phyloP scores from a whole-genome alignment of 148 eudicot genomes.

The Rhododendron henanense region DNA sequence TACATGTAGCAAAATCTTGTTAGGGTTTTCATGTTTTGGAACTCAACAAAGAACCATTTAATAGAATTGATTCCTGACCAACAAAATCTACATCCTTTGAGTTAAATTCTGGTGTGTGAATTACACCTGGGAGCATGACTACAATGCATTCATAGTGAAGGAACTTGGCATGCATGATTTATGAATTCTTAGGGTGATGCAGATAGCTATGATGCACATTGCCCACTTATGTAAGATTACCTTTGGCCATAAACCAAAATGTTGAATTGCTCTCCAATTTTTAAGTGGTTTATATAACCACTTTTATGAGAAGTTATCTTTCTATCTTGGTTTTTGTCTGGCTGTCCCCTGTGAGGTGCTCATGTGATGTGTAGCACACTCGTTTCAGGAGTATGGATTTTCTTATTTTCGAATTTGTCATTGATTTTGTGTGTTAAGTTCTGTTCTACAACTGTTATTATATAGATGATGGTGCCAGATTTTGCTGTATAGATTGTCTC shows the following conservation, averaged over 20 bases:
- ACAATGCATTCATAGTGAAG: background rate
- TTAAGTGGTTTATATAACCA: background rate
- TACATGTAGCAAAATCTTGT: background rate
- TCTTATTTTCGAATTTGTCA: background rate
- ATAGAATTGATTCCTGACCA: background rate
- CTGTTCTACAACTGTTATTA: constrained; percentile 3
- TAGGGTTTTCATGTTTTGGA: background rate
- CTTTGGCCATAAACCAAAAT: background rate
- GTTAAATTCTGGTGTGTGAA: background rate
- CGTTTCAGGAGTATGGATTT: background rate
- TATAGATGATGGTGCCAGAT: background rate
- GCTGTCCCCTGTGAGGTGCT: background rate
- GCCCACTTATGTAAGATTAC: background rate
- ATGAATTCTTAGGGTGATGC: background rate
- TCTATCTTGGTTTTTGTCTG: constrained; percentile 1
- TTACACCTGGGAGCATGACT: background rate
- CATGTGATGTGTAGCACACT: background rate
- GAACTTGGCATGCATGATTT: background rate
- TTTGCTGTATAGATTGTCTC: background rate
- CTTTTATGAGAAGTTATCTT: background rate
- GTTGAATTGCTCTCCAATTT: background rate
- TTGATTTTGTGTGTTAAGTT: background rate
- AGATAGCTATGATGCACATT: background rate
- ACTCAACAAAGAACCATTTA: background rate
- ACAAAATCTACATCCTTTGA: too few relatives aligned